A percentile compares a stretch with the other conserved stretches of the same genome.
These are phyloP conservation scores for Salix arbutifolia DNA, from an alignment of 345 rosid species.

Conservation along the genomic window DNA sequence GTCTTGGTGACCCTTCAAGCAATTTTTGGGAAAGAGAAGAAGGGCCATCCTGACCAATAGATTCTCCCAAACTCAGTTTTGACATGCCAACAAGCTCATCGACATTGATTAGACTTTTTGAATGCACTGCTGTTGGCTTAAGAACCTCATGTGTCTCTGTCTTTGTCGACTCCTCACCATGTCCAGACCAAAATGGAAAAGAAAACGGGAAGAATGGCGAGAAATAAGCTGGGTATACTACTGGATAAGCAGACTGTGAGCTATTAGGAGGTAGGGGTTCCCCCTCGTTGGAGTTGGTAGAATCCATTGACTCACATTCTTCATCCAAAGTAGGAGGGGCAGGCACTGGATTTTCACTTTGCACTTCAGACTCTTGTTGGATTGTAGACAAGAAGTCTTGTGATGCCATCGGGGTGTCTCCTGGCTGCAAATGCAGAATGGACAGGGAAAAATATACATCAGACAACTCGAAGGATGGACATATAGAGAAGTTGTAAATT, in stretches of 20 bases:
- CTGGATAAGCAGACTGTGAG: constrained; percentile 39
- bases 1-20: constrained; percentile 25
- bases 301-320: constrained; percentile 95
- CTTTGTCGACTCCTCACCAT: constrained; percentile 31
- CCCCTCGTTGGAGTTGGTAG: constrained; percentile 69
- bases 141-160: constrained; percentile 28
- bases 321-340: constrained; percentile 61
- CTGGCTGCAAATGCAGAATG: constrained; percentile 42
- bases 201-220: constrained; percentile 45
- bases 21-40: constrained; percentile 28
- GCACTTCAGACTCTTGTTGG: constrained; percentile 39
- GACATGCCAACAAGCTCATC: constrained; percentile 36
- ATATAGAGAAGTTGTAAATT: neutral
- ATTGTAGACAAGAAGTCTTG: constrained; percentile 50
- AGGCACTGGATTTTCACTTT: constrained; percentile 40
- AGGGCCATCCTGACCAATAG: constrained; percentile 17
- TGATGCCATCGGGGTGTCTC: constrained; percentile 48
- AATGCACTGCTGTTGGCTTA: constrained; percentile 33
- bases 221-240: constrained; percentile 32
- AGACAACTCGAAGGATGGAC: neutral
- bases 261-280: constrained; percentile 47
- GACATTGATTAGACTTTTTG: constrained; percentile 29
- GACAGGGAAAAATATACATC: neutral
- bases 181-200: constrained; percentile 28
- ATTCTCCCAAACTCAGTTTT: constrained; percentile 27